Percentiles rank a stretch among this genome's conserved stretches.
phyloP scores from a whole-genome alignment of 352 stramenopile genomes.

The Globisporangium cylindrosporum region DNA sequence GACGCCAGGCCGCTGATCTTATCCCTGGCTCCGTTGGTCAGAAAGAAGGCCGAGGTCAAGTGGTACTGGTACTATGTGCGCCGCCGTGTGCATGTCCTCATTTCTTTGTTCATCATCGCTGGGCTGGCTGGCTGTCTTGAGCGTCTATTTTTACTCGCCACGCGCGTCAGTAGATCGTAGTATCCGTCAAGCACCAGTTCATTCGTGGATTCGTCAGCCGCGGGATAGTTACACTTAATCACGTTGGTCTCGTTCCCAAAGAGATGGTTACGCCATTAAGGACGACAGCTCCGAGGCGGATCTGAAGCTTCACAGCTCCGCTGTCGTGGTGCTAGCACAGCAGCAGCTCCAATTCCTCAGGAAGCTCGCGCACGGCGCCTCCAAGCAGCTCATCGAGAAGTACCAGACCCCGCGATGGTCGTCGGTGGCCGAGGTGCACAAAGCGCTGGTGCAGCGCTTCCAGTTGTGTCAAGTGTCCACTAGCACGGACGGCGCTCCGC shows the following conservation, averaged over 20 bases:
- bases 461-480: background rate
- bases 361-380: background rate
- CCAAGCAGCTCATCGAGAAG: background rate
- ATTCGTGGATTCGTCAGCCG: background rate
- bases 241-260: background rate
- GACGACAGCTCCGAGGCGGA: background rate
- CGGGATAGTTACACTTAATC: background rate
- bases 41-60: no score
- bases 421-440: background rate
- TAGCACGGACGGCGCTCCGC: background rate
- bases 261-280: constrained; percentile 1
- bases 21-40: background rate
- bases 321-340: background rate
- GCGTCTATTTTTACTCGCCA: no score
- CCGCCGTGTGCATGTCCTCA: no score
- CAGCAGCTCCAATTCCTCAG: background rate
- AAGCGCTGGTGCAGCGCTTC: constrained; percentile 1
- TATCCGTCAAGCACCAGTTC: background rate
- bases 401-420: background rate
- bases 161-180: no score
- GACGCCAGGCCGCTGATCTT: background rate
- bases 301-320: background rate
- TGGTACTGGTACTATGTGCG: no score
- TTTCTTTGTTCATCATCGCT: no score
- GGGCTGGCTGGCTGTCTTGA: no score